Conservation (phyloP, 257 asterid species). For the Gentiana dahurica region DNA sequence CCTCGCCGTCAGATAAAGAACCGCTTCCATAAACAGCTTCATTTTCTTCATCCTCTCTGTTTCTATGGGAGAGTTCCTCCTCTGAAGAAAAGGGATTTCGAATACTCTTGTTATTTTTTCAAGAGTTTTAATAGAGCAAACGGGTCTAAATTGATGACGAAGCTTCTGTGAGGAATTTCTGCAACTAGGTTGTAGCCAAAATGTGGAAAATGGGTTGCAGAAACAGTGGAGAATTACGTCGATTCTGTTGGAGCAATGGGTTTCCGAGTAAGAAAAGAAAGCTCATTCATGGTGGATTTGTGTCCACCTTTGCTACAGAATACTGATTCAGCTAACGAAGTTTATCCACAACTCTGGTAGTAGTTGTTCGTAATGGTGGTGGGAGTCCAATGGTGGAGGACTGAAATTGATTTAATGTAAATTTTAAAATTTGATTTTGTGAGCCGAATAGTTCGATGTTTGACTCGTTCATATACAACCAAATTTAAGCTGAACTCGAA, state of each 20-base stretch:
- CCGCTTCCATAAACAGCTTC: slow-evolving; percentile 4
- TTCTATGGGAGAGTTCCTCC: background rate
- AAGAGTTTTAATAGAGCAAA: background rate
- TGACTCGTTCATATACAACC: too few relatives aligned
- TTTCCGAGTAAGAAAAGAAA: slow-evolving; percentile 4
- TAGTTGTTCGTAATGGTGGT: too few relatives aligned
- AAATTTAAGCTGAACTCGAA: too few relatives aligned
- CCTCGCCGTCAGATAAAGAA: slow-evolving; percentile 10
- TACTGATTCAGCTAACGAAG: too few relatives aligned
- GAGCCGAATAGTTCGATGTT: too few relatives aligned
- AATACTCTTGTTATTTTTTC: background rate
- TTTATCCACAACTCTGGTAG: too few relatives aligned
- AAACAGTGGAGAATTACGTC: background rate
- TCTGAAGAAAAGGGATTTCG: background rate
- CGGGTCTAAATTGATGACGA: background rate
- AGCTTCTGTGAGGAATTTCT: slow-evolving; percentile 1
- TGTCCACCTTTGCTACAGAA: too few relatives aligned
- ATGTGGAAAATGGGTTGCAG: background rate
- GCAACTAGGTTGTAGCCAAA: slow-evolving; percentile 1
- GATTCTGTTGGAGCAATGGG: background rate
- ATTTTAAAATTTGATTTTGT: too few relatives aligned
- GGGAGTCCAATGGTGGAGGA: too few relatives aligned
- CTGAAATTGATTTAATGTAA: too few relatives aligned
- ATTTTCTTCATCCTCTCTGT: background rate
- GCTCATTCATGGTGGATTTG: slow-evolving; percentile 1